These are phyloP conservation scores for Tricholomella constricta DNA, from an alignment of 768 basidiomycete species.

Conservation along the genomic window DNA sequence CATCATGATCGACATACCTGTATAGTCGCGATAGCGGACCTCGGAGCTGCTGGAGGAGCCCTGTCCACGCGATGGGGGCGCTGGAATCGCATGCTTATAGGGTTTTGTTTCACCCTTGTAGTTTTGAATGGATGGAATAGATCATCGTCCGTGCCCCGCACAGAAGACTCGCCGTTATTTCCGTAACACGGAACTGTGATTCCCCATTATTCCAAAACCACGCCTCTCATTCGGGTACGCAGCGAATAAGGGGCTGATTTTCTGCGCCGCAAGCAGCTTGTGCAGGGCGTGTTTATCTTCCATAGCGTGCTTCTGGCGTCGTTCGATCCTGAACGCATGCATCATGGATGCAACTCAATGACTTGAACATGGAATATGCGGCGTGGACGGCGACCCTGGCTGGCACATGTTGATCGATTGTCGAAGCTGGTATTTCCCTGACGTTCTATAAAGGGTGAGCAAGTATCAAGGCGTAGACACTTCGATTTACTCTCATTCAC, in stretches of 20 bases:
- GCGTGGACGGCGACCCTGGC: slow-evolving; percentile 3
- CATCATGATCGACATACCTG: no score
- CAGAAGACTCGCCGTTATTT: background rate
- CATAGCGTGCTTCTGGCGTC: background rate
- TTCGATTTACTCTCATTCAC: slow-evolving; percentile 6
- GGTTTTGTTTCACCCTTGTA: background rate
- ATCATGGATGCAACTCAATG: background rate
- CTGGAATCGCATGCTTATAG: background rate
- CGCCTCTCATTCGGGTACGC: background rate
- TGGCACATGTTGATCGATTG: slow-evolving; percentile 8
- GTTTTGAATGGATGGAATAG: background rate
- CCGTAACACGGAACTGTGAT: background rate
- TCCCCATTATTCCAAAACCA: background rate
- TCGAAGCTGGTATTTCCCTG: background rate
- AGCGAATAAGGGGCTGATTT: background rate
- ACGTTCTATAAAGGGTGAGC: slow-evolving; percentile 13
- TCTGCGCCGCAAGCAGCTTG: background rate
- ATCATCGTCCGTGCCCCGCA: background rate
- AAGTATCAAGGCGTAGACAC: background rate
- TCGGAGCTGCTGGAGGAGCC: no score
- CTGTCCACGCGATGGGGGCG: background rate
- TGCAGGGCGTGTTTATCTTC: background rate
- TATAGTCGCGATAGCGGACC: no score
- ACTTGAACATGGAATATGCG: slow-evolving; percentile 1
- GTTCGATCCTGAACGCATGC: background rate